Conservation (phyloP, 129 eudicot species). For the Heracleum sosnowskyi region DNA sequence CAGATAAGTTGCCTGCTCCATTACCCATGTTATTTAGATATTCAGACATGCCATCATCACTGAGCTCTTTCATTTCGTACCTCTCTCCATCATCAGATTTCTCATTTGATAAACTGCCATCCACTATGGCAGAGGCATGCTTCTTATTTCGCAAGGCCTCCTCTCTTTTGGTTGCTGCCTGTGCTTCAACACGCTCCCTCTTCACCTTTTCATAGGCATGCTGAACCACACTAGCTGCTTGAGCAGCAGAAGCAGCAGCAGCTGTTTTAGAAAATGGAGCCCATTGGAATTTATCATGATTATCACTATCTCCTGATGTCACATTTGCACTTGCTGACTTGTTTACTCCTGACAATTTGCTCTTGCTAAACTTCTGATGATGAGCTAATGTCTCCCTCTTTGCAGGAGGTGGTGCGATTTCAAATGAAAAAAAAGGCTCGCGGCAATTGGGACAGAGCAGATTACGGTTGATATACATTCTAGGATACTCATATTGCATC, state of each 20-base stretch:
- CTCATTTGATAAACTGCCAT: conserved; percentile 11
- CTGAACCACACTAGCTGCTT: conserved; percentile 79
- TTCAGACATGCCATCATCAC: conserved; percentile 7
- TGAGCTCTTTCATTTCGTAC: conserved; percentile 22
- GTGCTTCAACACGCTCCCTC: conserved; percentile 73
- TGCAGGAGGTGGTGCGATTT: conserved; percentile 47
- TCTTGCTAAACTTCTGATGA: conserved; percentile 19
- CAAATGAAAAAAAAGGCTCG: conserved; percentile 67
- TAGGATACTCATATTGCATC: conserved; percentile 83
- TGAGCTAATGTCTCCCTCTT: conserved; percentile 16
- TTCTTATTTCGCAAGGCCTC: conserved; percentile 52
- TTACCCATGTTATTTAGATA: conserved; percentile 12
- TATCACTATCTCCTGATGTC: conserved; percentile 12
- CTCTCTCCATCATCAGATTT: conserved; percentile 28
- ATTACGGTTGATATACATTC: conserved; percentile 66
- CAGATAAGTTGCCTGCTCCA: conserved; percentile 14
- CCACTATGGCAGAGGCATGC: conserved; percentile 21
- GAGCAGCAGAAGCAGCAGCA: conserved; percentile 41
- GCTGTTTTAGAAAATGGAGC: conserved; percentile 53
- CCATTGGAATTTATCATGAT: conserved; percentile 45
- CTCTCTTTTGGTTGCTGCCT: conserved; percentile 63
- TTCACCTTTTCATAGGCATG: conserved; percentile 75
- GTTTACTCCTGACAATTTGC: conserved; percentile 15
- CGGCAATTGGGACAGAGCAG: conserved; percentile 82
- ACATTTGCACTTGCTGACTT: conserved; percentile 22